Conservation (phyloP, 495 filamentous ascomycete genomes). For the Penicillium canescens region DNA sequence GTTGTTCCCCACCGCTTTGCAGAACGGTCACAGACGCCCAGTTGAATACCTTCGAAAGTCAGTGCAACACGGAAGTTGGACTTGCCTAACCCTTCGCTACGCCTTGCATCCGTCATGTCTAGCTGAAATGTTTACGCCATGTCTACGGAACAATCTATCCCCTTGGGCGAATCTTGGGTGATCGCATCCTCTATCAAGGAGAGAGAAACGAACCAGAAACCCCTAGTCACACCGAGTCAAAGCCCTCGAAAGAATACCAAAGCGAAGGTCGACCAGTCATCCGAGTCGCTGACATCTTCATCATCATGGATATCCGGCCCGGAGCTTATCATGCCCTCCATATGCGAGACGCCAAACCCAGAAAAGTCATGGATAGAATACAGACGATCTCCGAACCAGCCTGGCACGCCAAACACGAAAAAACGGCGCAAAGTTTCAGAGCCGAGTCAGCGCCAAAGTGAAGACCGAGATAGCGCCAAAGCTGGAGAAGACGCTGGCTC, state of each 20-base stretch:
- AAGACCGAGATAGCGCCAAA: not conserved
- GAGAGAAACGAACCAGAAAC: not conserved
- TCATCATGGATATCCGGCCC: slow-evolving; percentile 39
- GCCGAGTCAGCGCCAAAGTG: not conserved
- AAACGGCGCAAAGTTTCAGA: slow-evolving; percentile 30
- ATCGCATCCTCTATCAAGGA: slow-evolving; percentile 27
- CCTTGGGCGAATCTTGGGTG: slow-evolving; percentile 44
- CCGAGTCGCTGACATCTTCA: slow-evolving; percentile 30
- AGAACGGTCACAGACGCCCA: slow-evolving; percentile 1
- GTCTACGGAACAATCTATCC: slow-evolving; percentile 22
- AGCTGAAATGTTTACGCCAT: slow-evolving; percentile 26
- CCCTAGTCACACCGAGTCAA: slow-evolving; percentile 7
- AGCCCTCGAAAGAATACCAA: slow-evolving; percentile 2
- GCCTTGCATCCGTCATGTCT: not conserved
- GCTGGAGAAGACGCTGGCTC: slow-evolving; percentile 9
- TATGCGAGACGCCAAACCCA: slow-evolving; percentile 36
- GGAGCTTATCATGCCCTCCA: slow-evolving; percentile 49
- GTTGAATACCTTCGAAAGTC: not conserved
- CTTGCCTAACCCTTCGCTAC: not conserved
- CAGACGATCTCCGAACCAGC: slow-evolving; percentile 18
- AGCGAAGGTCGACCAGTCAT: slow-evolving; percentile 9
- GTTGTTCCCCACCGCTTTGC: slow-evolving; percentile 29
- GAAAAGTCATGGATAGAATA: slow-evolving; percentile 40
- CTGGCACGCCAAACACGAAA: slow-evolving; percentile 14
- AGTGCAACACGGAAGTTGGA: too few species aligned